phyloP scores from a whole-genome alignment of 257 asterid species.

The Henckelia pumila region DNA sequence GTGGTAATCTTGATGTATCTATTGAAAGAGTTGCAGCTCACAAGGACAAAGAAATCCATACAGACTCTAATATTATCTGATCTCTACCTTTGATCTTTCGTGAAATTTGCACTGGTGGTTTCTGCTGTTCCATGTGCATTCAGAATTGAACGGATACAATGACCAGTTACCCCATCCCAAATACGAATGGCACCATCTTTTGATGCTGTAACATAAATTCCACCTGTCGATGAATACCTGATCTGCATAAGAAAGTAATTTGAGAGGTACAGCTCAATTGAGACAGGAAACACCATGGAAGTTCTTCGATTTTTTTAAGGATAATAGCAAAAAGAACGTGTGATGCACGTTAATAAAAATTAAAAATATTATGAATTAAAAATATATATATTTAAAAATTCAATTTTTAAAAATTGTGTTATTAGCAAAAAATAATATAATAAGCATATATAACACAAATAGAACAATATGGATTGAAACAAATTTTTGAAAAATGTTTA shows the following conservation, averaged over 20 bases:
- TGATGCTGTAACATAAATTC: slow-evolving; percentile 85
- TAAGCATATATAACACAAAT: no score
- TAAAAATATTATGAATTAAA: no score
- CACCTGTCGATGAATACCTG: slow-evolving; percentile 70
- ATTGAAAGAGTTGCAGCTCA: slow-evolving; percentile 8
- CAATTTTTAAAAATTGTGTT: no score
- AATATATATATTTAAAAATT: no score
- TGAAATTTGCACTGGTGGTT: slow-evolving; percentile 71
- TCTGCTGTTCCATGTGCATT: slow-evolving; percentile 80
- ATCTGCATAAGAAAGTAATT: slow-evolving; percentile 40
- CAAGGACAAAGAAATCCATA: background rate
- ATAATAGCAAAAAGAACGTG: no score
- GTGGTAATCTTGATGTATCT: background rate
- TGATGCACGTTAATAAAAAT: no score
- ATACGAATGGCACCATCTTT: slow-evolving; percentile 74
- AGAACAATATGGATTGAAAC: no score
- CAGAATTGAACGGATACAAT: slow-evolving; percentile 62
- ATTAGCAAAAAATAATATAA: no score
- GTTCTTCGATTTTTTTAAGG: background rate
- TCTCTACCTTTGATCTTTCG: slow-evolving; percentile 68
- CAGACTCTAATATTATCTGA: slow-evolving; percentile 5
- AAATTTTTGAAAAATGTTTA: no score
- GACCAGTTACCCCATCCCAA: slow-evolving; percentile 84
- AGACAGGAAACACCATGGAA: slow-evolving; percentile 6
- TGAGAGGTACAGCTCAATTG: slow-evolving; percentile 6